Percentiles rank a stretch among this genome's conserved stretches.
phyloP scores from a whole-genome alignment of 371 early-diverging fungal species.

The Syncephalis plumigaleata region DNA sequence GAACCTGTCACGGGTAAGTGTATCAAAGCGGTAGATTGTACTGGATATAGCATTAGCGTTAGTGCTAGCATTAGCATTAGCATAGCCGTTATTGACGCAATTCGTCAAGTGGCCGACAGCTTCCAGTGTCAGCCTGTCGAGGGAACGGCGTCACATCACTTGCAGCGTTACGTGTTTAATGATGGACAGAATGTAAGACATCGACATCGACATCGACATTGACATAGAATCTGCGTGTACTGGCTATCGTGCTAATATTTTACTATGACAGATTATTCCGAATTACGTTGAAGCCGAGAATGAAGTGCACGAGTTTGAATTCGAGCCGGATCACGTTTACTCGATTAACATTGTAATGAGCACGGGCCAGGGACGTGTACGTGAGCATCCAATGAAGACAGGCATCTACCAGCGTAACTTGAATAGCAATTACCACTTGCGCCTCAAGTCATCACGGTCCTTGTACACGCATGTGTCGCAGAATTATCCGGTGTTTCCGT shows the following conservation, averaged over 20 bases:
- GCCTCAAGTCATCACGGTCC: conserved; percentile 66
- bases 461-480: conserved; percentile 54
- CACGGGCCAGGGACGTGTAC: conserved; percentile 53
- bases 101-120: conserved; percentile 55
- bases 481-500: conserved; percentile 67
- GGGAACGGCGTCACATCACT: conserved; percentile 68
- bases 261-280: conserved; percentile 60
- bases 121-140: conserved; percentile 76
- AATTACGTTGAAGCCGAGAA: conserved; percentile 62
- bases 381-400: conserved; percentile 45
- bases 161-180: conserved; percentile 66
- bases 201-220: no score
- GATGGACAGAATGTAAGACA: conserved; percentile 20
- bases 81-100: conserved; percentile 44
- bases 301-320: conserved; percentile 41
- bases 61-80: no score
- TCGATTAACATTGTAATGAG: conserved; percentile 66
- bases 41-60: no score
- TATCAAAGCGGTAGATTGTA: no score
- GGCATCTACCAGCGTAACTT: conserved; percentile 70
- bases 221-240: no score
- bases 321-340: conserved; percentile 73
- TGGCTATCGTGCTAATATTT: no score
- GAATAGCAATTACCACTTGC: conserved; percentile 59
- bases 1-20: conserved; percentile 48